A percentile compares a stretch with the other conserved stretches of the same genome.
phyloP scores from a whole-genome alignment of 176 grass and related monocot genomes.

The Bolboschoenus planiculmis region DNA sequence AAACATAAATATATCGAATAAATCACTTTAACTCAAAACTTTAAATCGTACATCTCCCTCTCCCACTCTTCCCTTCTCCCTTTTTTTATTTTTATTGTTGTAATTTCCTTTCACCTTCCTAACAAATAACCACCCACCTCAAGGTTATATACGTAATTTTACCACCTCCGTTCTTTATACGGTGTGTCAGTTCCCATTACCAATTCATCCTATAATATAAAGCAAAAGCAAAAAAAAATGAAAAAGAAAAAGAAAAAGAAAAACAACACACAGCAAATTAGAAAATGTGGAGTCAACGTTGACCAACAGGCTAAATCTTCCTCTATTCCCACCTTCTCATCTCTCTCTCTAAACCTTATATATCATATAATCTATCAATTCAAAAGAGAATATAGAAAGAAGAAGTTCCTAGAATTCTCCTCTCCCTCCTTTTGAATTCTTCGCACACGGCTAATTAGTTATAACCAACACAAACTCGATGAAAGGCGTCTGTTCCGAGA shows the following conservation, averaged over 20 bases:
- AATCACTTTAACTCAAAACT: too few species aligned
- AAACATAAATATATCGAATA: too few species aligned
- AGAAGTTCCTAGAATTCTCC: background rate
- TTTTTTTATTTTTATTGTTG: background rate
- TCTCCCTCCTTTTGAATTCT: background rate
- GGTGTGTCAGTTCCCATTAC: background rate
- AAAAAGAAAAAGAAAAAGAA: background rate
- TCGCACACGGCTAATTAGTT: background rate
- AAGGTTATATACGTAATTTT: background rate
- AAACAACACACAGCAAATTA: background rate
- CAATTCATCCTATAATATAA: constrained; percentile 12
- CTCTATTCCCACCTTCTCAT: constrained; percentile 6
- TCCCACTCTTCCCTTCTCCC: background rate
- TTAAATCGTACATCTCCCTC: too few species aligned
- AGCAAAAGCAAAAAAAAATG: too few species aligned
- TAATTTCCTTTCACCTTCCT: too few species aligned
- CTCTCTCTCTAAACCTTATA: background rate
- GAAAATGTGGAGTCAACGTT: constrained; percentile 34
- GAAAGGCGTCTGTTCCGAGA: background rate
- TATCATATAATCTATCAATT: background rate
- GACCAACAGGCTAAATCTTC: constrained; percentile 9
- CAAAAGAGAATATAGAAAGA: background rate
- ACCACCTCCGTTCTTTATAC: background rate
- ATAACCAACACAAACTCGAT: background rate
- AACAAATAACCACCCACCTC: too few species aligned